These are phyloP conservation scores for Selenicereus undatus DNA, from an alignment of 148 eudicot genomes.

Conservation along the genomic window DNA sequence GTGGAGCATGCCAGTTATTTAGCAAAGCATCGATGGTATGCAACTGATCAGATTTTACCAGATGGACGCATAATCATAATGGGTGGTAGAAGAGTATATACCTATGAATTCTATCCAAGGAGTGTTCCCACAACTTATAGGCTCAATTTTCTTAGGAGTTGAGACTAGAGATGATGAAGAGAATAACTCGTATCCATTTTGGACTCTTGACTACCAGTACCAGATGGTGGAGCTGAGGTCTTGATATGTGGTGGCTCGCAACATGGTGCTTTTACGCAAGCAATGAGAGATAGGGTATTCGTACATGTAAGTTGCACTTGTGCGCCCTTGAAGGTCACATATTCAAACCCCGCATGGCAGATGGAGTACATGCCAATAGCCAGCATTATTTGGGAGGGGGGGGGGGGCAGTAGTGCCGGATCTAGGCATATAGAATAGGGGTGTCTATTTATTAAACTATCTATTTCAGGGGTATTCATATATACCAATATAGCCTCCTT, in stretches of 20 bases:
- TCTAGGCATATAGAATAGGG: too few species aligned
- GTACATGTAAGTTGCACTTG: constrained; percentile 46
- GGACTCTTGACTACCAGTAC: constrained; percentile 61
- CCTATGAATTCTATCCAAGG: constrained; percentile 66
- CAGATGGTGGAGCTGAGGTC: constrained; percentile 59
- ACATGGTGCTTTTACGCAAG: constrained; percentile 32
- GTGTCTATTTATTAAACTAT: too few species aligned
- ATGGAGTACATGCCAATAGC: constrained; percentile 73
- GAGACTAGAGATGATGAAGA: constrained; percentile 55
- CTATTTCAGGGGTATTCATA: too few species aligned
- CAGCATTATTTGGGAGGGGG: constrained; percentile 82
- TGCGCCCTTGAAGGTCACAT: constrained; percentile 46
- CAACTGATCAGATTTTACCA: constrained; percentile 65
- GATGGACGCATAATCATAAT: constrained; percentile 65
- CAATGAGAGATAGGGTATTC: constrained; percentile 30
- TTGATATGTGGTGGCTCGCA: constrained; percentile 80
- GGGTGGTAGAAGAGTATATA: constrained; percentile 69
- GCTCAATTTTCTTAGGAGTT: constrained; percentile 43
- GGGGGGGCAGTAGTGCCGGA: too few species aligned
- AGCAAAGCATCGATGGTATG: constrained; percentile 64
- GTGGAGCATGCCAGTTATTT: constrained; percentile 41
- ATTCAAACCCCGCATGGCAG: constrained; percentile 46
- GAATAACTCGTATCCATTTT: constrained; percentile 69
- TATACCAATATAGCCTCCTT: too few species aligned
- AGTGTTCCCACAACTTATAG: constrained; percentile 18